Base-by-base conservation (phyloP, 106 monocot species). In the Narthecium ossifragum region DNA sequence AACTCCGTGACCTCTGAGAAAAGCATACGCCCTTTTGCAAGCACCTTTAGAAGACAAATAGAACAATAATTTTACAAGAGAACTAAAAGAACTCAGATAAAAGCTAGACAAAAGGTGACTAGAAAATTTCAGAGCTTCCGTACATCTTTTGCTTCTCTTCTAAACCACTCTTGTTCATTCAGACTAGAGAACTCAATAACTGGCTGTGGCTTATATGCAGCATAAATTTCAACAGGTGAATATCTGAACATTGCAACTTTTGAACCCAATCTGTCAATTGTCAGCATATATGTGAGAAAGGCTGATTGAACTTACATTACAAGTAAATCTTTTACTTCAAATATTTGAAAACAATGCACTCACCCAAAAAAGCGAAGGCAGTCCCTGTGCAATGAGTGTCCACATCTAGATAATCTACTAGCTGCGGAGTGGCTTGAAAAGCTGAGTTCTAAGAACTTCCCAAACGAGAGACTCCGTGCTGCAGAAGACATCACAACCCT, bases 341-440 rank as follows among this genome's bases (percentile, higher is more conserved):
- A 15, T 29, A 48, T 21, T 8, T 41, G 46, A 62, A 31, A 46
- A 5, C 6, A 14, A 26, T 20, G 26, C 5, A 45, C 60, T 72
- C 77, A 99, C 98, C 98, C 98, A 75, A 99, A 99, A 72, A 88
- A 99, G 2, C 85, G 75, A 39, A 99, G 79, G 62, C 84, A 90
- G 34, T 99, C 98, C 45, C 82, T 75, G 32, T 91, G 80, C 64
- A 99, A 24, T 34, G 69, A 73, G 70, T 99, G 98, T 11, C 91
- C 98, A 53, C 98, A 99, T 76, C 59, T 80, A 25, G 85, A 83
- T 46, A 88, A 36, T 63, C 68, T 81, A 59, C 63, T 84, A 60
- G 73, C 78, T 49, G 87, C 68, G 64, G 77, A 81, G 46, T 79
- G 81, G 31, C 79, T 63, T 21, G 90, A 81, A 72, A 99, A 91